phyloP scores from a whole-genome alignment of 129 eudicot species.

The Cynara cardunculus region DNA sequence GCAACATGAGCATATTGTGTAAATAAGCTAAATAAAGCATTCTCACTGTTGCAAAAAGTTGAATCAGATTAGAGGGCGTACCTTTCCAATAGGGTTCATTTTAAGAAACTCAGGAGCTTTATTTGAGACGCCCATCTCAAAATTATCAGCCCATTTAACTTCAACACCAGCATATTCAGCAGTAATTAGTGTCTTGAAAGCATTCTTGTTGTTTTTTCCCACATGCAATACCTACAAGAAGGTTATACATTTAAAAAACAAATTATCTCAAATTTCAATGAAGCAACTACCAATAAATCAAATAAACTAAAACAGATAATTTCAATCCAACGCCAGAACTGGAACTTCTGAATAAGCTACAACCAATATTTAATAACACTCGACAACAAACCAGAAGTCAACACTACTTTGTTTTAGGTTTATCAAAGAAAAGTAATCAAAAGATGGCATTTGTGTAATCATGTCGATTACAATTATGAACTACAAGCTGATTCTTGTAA shows the following conservation, averaged over 20 bases:
- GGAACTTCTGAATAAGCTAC: too few relatives aligned
- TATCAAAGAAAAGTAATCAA: not conserved
- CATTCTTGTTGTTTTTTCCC: conserved; percentile 47
- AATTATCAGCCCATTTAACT: conserved; percentile 47
- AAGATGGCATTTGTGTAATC: not conserved
- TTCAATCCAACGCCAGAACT: not conserved
- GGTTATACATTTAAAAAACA: not conserved
- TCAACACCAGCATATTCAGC: conserved; percentile 69
- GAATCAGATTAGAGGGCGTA: not conserved
- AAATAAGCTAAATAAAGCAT: not conserved
- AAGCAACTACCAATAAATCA: not conserved
- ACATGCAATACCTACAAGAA: conserved; percentile 53
- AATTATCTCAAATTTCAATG: not conserved
- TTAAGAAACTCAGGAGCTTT: conserved; percentile 69
- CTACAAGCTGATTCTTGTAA: too few relatives aligned
- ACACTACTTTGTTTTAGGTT: not conserved
- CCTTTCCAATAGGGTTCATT: conserved; percentile 92
- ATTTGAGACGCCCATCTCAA: conserved; percentile 77
- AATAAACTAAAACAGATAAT: not conserved
- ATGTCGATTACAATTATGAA: too few relatives aligned
- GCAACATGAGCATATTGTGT: not conserved
- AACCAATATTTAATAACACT: too few relatives aligned
- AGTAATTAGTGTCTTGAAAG: conserved; percentile 58
- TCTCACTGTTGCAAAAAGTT: not conserved
- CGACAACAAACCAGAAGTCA: not conserved